phyloP scores from a whole-genome alignment of 768 basidiomycete species.

The Amanita brunnescens region DNA sequence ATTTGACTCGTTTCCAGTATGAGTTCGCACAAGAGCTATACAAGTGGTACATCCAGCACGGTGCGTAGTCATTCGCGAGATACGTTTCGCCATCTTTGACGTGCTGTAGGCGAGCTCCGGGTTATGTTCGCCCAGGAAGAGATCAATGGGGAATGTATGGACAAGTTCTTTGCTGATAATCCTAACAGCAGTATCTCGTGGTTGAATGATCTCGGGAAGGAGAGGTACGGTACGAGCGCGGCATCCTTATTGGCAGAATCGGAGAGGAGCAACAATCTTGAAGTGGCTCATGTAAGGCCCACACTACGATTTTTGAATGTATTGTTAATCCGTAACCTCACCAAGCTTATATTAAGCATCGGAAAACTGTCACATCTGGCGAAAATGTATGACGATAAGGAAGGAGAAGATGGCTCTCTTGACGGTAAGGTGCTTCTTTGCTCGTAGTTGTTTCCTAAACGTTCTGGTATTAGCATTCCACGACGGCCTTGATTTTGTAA shows the following conservation, averaged over 20 bases:
- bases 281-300: constrained; percentile 67
- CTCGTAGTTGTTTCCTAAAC: background rate
- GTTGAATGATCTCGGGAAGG: constrained; percentile 78
- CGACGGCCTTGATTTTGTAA: constrained; percentile 79
- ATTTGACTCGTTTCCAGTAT: constrained; percentile 72
- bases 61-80: constrained; percentile 30
- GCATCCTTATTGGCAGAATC: constrained; percentile 56
- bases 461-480: constrained; percentile 55
- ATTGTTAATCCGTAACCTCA: background rate
- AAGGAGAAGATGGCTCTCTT: constrained; percentile 41
- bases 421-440: constrained; percentile 35
- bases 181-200: constrained; percentile 64
- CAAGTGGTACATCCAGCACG: constrained; percentile 87
- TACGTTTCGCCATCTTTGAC: background rate
- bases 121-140: constrained; percentile 75
- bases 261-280: constrained; percentile 44
- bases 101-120: constrained; percentile 61
- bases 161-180: constrained; percentile 58
- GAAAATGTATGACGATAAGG: constrained; percentile 55
- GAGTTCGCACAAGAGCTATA: constrained; percentile 87
- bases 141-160: constrained; percentile 52
- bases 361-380: constrained; percentile 82
- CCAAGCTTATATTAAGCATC: constrained; percentile 87
- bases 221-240: constrained; percentile 57
- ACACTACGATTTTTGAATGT: constrained; percentile 10